phyloP scores from a whole-genome alignment of 1,139 yeast genomes.

The Arxiozyma slooffiae region DNA sequence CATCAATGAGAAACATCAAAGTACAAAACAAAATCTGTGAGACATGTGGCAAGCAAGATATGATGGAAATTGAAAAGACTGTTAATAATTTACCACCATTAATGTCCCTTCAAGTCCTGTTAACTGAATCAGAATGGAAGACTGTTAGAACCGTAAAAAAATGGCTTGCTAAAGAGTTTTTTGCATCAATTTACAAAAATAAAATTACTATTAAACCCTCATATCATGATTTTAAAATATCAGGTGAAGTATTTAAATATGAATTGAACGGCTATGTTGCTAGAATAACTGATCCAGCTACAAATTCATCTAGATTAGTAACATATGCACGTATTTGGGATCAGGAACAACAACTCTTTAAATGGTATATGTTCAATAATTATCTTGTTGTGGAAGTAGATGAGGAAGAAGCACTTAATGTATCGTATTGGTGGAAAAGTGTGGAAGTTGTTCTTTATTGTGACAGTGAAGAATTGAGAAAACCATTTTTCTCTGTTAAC shows the following conservation, averaged over 20 bases:
- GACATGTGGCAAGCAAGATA: slow-evolving; percentile 41
- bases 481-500: slow-evolving; percentile 35
- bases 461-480: slow-evolving; percentile 32
- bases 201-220: slow-evolving; percentile 35
- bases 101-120: slow-evolving; percentile 50
- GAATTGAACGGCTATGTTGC: slow-evolving; percentile 62
- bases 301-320: slow-evolving; percentile 46
- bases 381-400: slow-evolving; percentile 75
- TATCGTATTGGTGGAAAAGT: slow-evolving; percentile 69
- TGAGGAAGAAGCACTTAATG: slow-evolving; percentile 56
- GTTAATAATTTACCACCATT: slow-evolving; percentile 55
- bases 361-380: slow-evolving; percentile 86
- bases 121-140: slow-evolving; percentile 44
- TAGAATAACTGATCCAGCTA: slow-evolving; percentile 48
- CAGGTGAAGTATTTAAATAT: slow-evolving; percentile 36
- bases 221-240: slow-evolving; percentile 30
- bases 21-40: slow-evolving; percentile 46
- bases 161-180: slow-evolving; percentile 57
- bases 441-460: slow-evolving; percentile 70
- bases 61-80: slow-evolving; percentile 42
- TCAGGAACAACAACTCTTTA: slow-evolving; percentile 21
- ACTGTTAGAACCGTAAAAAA: slow-evolving; percentile 36
- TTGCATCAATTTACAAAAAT: slow-evolving; percentile 36
- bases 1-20: slow-evolving; percentile 43
- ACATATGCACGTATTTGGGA: slow-evolving; percentile 46